phyloP scores from a whole-genome alignment of 1,284 basidiomycete species.

The Trichosporon coremiiforme region DNA sequence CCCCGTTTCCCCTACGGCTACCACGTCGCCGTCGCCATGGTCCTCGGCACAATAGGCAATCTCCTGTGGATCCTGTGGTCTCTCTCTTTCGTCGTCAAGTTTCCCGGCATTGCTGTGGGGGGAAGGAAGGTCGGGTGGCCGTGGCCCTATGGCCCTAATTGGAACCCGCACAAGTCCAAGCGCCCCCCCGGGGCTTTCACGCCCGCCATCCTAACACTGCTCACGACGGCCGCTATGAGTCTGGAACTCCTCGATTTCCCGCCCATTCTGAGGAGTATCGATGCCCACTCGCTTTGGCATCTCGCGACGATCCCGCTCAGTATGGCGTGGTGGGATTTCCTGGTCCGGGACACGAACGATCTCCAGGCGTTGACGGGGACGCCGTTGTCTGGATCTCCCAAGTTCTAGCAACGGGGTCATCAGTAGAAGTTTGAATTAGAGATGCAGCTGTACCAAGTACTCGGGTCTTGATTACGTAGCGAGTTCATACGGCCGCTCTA shows the following conservation, averaged over 20 bases:
- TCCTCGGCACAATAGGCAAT: slow-evolving; percentile 70
- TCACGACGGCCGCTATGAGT: slow-evolving; percentile 74
- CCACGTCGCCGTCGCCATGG: slow-evolving; percentile 85
- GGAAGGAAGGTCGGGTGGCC: slow-evolving; percentile 29
- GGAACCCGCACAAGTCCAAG: slow-evolving; percentile 37
- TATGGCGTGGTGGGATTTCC: slow-evolving; percentile 78
- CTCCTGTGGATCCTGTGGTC: slow-evolving; percentile 80
- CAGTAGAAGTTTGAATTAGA: no score
- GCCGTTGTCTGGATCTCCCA: background rate
- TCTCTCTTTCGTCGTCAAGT: slow-evolving; percentile 59
- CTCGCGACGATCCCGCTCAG: slow-evolving; percentile 79
- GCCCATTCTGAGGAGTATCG: slow-evolving; percentile 72
- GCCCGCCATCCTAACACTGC: slow-evolving; percentile 64
- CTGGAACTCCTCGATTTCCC: slow-evolving; percentile 94
- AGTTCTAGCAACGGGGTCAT: background rate
- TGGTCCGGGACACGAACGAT: slow-evolving; percentile 43
- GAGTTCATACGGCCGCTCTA: slow-evolving; percentile 10
- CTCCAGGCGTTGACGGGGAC: slow-evolving; percentile 33
- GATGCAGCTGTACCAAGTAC: no score
- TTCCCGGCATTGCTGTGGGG: slow-evolving; percentile 32
- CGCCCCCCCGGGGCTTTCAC: slow-evolving; percentile 56
- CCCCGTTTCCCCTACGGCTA: slow-evolving; percentile 87
- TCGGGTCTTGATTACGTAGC: background rate
- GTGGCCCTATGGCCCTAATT: slow-evolving; percentile 41
- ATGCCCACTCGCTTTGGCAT: slow-evolving; percentile 96